Conservation (phyloP, 192 early-diverging fungal genomes). For the Backusella tuberculispora region DNA sequence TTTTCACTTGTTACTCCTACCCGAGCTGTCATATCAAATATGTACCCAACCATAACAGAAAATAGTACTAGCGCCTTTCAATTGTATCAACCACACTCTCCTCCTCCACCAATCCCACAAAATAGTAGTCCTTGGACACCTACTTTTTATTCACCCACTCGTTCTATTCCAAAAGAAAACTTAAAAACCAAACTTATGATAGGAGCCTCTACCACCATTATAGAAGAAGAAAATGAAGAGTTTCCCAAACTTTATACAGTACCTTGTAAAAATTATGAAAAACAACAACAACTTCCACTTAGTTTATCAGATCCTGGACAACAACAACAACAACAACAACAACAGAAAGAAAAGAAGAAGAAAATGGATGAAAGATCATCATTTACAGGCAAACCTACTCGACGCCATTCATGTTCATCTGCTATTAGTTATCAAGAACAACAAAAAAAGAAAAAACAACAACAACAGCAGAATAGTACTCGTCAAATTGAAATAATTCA, state of each 20-base stretch:
- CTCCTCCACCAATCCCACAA: background rate
- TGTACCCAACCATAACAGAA: background rate
- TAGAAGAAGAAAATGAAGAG: constrained; percentile 17
- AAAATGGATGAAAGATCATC: background rate
- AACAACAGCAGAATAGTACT: background rate
- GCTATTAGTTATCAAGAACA: background rate
- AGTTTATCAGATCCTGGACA: background rate
- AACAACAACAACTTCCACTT: background rate
- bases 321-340: background rate
- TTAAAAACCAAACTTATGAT: background rate
- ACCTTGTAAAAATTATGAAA: background rate
- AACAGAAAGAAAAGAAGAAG: background rate
- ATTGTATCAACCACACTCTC: constrained; percentile 3
- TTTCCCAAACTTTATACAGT: no score
- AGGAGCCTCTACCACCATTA: background rate
- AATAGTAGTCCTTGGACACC: constrained; percentile 8
- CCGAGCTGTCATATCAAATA: constrained; percentile 8
- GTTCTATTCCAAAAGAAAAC: background rate
- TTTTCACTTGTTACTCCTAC: constrained; percentile 26
- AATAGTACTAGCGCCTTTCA: background rate
- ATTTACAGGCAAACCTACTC: background rate
- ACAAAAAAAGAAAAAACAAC: no score
- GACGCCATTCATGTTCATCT: constrained; percentile 28
- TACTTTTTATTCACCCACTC: background rate
- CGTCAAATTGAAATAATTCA: constrained; percentile 5